Base-by-base conservation (phyloP, 2,329 filamentous ascomycete species). In the Colletotrichum graminicola region DNA sequence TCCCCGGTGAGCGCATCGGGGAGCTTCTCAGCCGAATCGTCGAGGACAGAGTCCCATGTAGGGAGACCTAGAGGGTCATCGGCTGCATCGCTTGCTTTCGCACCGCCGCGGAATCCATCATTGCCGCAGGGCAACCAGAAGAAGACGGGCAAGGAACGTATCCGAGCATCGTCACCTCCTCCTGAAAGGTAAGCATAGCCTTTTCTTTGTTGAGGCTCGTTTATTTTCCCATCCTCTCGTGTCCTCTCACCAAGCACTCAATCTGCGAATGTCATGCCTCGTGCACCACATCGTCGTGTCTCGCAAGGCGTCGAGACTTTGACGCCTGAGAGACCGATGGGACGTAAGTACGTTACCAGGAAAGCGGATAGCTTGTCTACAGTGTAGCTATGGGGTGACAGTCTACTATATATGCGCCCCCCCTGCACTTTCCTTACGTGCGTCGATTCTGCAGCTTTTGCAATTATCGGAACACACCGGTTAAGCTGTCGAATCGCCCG, bases 61-160 rank as follows among this genome's bases (percentile, higher is more conserved):
- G 57, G 41, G 55, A 59, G 62, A 18, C 59, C 66, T 47, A 68
- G 63, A 54, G 86, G 86, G 74, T 81, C 81, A 16, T 88, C 86
- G 1, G 77, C 82, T 41, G 83, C 84, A 39, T 87, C 84, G 18
- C 81, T 88, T 63, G 82, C 81, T 11, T 88, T 88, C 74, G 83
- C 81, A 4, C 77, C 79, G n/a, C 82, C 81, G 36, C 77, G 76
- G 0, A 82, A 86, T 73, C 84, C 83, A 5, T 79, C 80, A 26
- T 78, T 88, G 23, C 85, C 86, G 5, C 86, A 87, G 72, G 86
- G 86, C 34, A 74, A 77, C 4, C 84, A 85, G 70, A 84, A 85
- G 70, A 82, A 80, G 65, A 84, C 85, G 56, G 79, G 81, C 62
- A 82, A 81, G 43, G 78, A 74, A 62, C 81, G 84, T 32, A 83